Conservation (phyloP, 805 yeast species). For the Suhomyces sp. region DNA sequence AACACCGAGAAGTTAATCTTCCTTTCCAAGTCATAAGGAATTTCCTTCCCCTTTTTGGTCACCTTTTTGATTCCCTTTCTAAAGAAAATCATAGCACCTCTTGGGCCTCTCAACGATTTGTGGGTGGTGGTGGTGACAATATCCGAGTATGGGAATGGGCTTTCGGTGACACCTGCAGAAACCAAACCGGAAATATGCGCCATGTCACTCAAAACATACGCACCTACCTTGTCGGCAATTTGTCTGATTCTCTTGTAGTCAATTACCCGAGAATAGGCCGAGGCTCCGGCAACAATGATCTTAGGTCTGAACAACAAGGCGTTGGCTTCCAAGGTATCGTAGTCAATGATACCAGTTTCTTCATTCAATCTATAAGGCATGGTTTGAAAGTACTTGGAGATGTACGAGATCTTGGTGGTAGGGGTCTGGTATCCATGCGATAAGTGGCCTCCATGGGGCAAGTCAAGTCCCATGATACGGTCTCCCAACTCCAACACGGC, state of each 20-base stretch:
- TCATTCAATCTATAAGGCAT: constrained; percentile 96
- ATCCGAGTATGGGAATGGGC: constrained; percentile 96
- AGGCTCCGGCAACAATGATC: constrained; percentile 95
- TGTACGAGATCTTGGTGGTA: constrained; percentile 88
- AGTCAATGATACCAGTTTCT: constrained; percentile 92
- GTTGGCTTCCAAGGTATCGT: constrained; percentile 88
- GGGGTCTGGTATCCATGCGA: constrained; percentile 98
- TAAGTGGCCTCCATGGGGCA: constrained; percentile 98
- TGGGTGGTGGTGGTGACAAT: constrained; percentile 98
- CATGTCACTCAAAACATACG: constrained; percentile 95
- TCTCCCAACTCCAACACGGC: constrained; percentile 95
- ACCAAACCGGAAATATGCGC: constrained; percentile 97
- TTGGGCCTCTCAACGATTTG: constrained; percentile 98
- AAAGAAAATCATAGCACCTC: constrained; percentile 99
- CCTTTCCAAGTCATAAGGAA: constrained; percentile 86
- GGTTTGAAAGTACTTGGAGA: constrained; percentile 95
- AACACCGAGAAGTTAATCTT: constrained; percentile 97
- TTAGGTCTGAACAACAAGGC: constrained; percentile 94
- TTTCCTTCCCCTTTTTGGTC: constrained; percentile 90
- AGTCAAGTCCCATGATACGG: constrained; percentile 95
- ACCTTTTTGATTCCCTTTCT: constrained; percentile 91
- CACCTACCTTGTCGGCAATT: constrained; percentile 96
- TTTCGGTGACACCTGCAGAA: constrained; percentile 92
- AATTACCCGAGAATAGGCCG: constrained; percentile 94
- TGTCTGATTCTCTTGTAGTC: constrained; percentile 96